Conservation (phyloP, 257 asterid genomes). For the Apocynum venetum region DNA sequence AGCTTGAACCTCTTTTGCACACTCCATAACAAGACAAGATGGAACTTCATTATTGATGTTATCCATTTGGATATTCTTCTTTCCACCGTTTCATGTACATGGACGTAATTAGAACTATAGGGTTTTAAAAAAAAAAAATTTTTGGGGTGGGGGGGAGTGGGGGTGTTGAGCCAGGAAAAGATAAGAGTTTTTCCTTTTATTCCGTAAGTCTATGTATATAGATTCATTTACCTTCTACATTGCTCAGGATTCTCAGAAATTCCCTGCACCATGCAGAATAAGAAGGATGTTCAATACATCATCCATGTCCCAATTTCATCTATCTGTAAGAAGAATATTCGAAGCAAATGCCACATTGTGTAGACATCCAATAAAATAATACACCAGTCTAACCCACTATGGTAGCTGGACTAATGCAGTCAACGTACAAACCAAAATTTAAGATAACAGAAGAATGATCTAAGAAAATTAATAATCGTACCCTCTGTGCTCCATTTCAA, state of each 20-base stretch:
- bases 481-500: no score
- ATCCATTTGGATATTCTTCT: not conserved
- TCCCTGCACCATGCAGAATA: constrained; percentile 10
- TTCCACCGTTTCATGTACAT: not conserved
- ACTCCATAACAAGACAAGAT: not conserved
- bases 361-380: not conserved
- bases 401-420: not conserved
- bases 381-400: not conserved
- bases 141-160: no score
- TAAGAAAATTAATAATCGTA: no score
- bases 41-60: not conserved
- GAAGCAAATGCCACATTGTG: not conserved
- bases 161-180: no score
- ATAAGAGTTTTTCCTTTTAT: not conserved
- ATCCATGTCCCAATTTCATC: not conserved
- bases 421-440: not conserved
- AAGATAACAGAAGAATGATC: no score
- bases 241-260: not conserved
- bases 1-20: constrained; percentile 38
- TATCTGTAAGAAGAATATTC: not conserved
- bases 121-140: not conserved
- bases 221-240: constrained; percentile 12
- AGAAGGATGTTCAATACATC: not conserved
- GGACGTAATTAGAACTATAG: not conserved
- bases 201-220: not conserved